Evolutionary conservation across 345 rosid genomes (phyloP).

Genomic region (Xanthoceras sorbifolium): DNA sequence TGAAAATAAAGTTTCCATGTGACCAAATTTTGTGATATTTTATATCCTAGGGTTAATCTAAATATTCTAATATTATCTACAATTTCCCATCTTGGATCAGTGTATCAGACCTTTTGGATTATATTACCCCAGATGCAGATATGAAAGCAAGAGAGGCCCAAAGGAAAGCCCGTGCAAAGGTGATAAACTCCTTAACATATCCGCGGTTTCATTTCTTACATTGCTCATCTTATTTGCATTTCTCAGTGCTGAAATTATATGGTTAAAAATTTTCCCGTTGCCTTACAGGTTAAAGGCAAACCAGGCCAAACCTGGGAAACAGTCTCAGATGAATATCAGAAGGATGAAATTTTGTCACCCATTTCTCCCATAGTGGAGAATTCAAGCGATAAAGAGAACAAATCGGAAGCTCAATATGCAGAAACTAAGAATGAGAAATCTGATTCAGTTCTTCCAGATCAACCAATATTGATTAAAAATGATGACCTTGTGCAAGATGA

Average conservation of each 20-base stretch:
- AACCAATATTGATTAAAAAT: constrained; percentile 30
- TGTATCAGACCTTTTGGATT: constrained; percentile 97
- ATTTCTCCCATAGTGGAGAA: constrained; percentile 50
- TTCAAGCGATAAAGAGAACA: constrained; percentile 82
- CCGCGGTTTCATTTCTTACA: constrained; percentile 10
- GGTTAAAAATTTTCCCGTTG: constrained; percentile 15
- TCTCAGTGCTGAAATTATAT: constrained; percentile 12
- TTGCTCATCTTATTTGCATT: constrained; percentile 1
- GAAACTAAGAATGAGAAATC: constrained; percentile 52
- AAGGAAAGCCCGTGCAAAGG: constrained; percentile 94
- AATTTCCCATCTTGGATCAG: constrained; percentile 45
- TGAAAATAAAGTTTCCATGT: not conserved
- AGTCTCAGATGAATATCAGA: constrained; percentile 58
- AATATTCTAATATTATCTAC: not conserved
- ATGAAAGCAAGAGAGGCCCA: constrained; percentile 88
- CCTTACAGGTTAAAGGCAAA: constrained; percentile 70
- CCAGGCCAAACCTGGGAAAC: constrained; percentile 69
- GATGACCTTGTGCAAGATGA: constrained; percentile 50
- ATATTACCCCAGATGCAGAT: constrained; percentile 88
- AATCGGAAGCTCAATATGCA: constrained; percentile 50
- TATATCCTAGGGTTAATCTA: not conserved
- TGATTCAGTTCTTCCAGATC: constrained; percentile 48
- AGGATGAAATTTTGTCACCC: constrained; percentile 54
- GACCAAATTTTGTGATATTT: not conserved
- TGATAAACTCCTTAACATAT: constrained; percentile 28